These are phyloP conservation scores for Fusarium sp. DNA, from an alignment of 2,329 filamentous ascomycete genomes.

Conservation along the genomic window DNA sequence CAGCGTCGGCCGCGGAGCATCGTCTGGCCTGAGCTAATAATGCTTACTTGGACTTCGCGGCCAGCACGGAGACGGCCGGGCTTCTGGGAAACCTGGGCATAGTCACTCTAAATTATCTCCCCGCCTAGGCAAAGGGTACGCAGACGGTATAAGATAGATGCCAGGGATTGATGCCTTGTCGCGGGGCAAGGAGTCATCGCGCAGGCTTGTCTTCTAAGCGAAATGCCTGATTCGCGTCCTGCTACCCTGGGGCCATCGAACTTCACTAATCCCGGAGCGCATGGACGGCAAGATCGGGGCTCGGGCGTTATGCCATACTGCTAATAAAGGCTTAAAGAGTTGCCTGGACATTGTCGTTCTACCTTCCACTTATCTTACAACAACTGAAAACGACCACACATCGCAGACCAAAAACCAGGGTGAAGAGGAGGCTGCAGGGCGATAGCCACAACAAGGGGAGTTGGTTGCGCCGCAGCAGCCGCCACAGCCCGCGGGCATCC, in stretches of 20 bases:
- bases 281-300: background rate
- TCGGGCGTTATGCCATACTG: background rate
- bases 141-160: background rate
- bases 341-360: background rate
- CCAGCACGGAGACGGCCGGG: background rate
- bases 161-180: background rate
- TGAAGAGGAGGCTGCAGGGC: background rate
- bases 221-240: background rate
- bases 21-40: background rate
- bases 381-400: background rate
- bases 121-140: background rate
- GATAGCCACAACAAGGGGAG: background rate
- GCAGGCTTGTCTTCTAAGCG: background rate
- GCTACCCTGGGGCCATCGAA: background rate
- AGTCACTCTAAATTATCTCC: background rate
- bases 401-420: background rate
- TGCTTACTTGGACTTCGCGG: background rate
- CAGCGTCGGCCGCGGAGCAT: background rate
- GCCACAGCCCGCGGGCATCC: background rate
- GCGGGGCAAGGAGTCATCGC: background rate
- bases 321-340: background rate
- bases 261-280: background rate
- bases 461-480: background rate
- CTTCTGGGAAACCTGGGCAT: background rate
- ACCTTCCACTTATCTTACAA: background rate